A percentile compares a stretch with the other conserved stretches of the same genome.
These are phyloP conservation scores for Metarhizium brunneum DNA, from an alignment of 2,329 filamentous ascomycete genomes.

Conservation along the genomic window DNA sequence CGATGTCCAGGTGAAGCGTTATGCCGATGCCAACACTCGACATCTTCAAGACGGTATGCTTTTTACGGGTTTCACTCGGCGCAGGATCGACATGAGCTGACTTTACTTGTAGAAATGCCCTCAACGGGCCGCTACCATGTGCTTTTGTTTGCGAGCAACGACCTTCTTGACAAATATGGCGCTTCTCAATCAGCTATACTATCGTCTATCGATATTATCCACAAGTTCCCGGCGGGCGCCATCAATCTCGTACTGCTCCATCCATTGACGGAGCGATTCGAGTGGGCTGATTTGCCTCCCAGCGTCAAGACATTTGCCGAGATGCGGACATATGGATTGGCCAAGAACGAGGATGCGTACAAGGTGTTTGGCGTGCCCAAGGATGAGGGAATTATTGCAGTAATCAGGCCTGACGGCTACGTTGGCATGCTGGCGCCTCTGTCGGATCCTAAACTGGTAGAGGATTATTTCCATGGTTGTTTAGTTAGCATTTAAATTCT, in stretches of 20 bases:
- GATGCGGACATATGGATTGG: slow-evolving; percentile 7
- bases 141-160: slow-evolving; percentile 4
- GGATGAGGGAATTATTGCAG: neutral
- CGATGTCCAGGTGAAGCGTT: slow-evolving; percentile 5
- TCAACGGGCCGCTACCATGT: slow-evolving; percentile 6
- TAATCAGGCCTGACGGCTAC: neutral
- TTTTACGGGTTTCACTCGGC: neutral
- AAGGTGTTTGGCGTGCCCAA: neutral
- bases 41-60: slow-evolving; percentile 8
- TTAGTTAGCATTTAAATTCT: neutral
- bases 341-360: slow-evolving; percentile 4
- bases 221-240: slow-evolving; percentile 1
- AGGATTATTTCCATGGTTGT: neutral
- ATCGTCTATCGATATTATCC: slow-evolving; percentile 1
- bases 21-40: slow-evolving; percentile 6
- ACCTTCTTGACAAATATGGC: neutral
- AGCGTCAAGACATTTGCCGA: slow-evolving; percentile 4
- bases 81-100: neutral
- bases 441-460: neutral
- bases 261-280: slow-evolving; percentile 6
- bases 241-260: slow-evolving; percentile 4
- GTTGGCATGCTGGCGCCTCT: neutral
- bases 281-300: slow-evolving; percentile 6
- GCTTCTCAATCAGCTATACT: neutral
- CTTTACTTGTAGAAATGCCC: slow-evolving; percentile 2